Evolutionary conservation across 2,329 filamentous ascomycete genomes (phyloP).

Genomic region (Alternaria metachromatica): DNA sequence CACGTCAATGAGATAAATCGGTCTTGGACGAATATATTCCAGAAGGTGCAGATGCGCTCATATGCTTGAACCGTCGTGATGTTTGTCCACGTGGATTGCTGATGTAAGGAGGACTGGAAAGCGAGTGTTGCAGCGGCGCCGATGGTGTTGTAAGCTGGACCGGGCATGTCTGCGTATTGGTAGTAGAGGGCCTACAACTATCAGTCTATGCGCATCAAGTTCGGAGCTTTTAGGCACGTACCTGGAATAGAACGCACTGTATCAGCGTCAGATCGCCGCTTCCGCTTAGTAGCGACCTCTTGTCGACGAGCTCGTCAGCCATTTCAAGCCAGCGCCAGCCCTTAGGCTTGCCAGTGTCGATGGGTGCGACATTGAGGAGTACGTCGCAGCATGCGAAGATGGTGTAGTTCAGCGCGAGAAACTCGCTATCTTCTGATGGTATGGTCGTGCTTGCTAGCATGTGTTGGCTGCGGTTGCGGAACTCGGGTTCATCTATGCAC

Average conservation of each 20-base stretch:
- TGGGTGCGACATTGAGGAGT: slow-evolving; percentile 8
- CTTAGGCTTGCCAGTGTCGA: slow-evolving; percentile 14
- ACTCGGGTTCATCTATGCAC: slow-evolving; percentile 39
- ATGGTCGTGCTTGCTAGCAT: slow-evolving; percentile 29
- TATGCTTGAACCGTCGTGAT: slow-evolving; percentile 23
- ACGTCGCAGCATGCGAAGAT: slow-evolving; percentile 37
- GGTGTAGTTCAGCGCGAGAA: slow-evolving; percentile 40
- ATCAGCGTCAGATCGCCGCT: slow-evolving; percentile 31
- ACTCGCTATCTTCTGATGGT: slow-evolving; percentile 26
- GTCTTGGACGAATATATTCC: slow-evolving; percentile 37
- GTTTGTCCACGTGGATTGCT: slow-evolving; percentile 29
- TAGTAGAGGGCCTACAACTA: slow-evolving; percentile 36
- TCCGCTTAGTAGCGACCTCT: slow-evolving; percentile 27
- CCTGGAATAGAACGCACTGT: slow-evolving; percentile 40
- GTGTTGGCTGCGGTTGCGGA: slow-evolving; percentile 29
- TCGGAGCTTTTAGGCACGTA: slow-evolving; percentile 3
- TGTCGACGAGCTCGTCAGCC: slow-evolving; percentile 38
- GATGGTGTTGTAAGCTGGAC: slow-evolving; percentile 39
- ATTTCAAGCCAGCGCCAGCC: slow-evolving; percentile 42
- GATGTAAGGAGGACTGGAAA: slow-evolving; percentile 40
- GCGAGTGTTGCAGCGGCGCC: slow-evolving; percentile 35
- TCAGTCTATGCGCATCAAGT: slow-evolving; percentile 1
- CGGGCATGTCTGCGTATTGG: slow-evolving; percentile 32
- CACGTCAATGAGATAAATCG: slow-evolving; percentile 40
- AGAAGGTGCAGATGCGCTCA: slow-evolving; percentile 37